Percentiles rank a stretch among this genome's conserved stretches.
Conservation (phyloP, 371 early-diverging fungal species). For the Syncephalastrum contaminatum region DNA sequence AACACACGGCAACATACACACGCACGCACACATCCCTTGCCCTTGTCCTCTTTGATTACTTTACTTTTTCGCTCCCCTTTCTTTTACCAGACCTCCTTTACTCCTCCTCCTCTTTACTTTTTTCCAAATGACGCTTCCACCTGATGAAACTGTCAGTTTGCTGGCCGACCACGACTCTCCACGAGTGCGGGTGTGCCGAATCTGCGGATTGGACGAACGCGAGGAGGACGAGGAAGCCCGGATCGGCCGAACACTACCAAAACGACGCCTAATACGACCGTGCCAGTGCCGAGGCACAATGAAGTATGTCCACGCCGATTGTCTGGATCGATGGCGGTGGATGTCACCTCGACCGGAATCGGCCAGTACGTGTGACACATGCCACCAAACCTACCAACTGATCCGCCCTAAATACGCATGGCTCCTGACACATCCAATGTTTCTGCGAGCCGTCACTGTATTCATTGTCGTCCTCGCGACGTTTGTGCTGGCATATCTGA, state of each 20-base stretch:
- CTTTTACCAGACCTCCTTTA: no score
- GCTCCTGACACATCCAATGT: slow-evolving; percentile 14
- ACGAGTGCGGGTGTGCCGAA: slow-evolving; percentile 11
- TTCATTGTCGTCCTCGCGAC: slow-evolving; percentile 11
- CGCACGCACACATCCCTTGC: no score
- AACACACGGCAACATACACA: no score
- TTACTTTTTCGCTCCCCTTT: no score
- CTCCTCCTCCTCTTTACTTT: background rate
- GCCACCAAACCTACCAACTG: slow-evolving; percentile 26
- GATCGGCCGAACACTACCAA: background rate
- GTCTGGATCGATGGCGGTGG: slow-evolving; percentile 32
- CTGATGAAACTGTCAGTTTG: no score
- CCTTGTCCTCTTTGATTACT: no score
- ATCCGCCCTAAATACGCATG: slow-evolving; percentile 25
- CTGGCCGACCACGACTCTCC: no score
- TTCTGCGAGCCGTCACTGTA: slow-evolving; percentile 14
- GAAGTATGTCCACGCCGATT: slow-evolving; percentile 29
- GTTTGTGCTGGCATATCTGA: slow-evolving; percentile 15
- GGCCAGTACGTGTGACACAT: slow-evolving; percentile 23
- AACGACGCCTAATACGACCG: slow-evolving; percentile 24
- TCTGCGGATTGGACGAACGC: slow-evolving; percentile 19
- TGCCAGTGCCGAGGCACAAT: slow-evolving; percentile 32
- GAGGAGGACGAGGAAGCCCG: slow-evolving; percentile 12
- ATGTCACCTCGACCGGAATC: slow-evolving; percentile 26
- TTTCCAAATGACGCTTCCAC: background rate